Base-by-base conservation (phyloP, 176 grass and related monocot species). In the Oryza australiensis region DNA sequence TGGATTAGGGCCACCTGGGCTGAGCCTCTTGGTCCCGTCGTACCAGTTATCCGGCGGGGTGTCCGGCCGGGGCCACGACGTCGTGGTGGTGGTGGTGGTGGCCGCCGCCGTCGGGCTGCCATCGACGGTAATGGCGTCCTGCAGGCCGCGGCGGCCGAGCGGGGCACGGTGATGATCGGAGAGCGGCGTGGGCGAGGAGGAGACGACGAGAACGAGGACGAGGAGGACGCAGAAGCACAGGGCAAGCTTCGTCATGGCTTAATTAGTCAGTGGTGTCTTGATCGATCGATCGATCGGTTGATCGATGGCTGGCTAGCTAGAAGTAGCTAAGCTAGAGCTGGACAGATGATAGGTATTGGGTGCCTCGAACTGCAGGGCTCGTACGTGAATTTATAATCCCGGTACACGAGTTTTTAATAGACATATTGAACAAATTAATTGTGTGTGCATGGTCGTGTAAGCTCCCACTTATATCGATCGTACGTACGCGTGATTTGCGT, bases 21-120 rank as follows among this genome's bases (percentile, higher is more conserved):
- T 89, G 40, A 93, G 68, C 62, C 91, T 87, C 69, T 89, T 93
- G 0, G 87, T 85, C 64, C 71, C 72, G 34, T 85, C 82, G 30
- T 12, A 62, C 5, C 30, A 13, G 30, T 49, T 53, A 22, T 87
- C 81, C 37, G 85, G 69, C 16, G 87, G 9, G 22, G 89, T 73
- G 23, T 51, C 48, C 16, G 48, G 16, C 16, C 33, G 20, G 49
- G 78, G 28, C 45, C 49, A 83, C 27, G 78, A 73, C 3, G 70
- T 20, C 3, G 82, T 70, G 13, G 72, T 55, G 51, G 48, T 51
- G 4, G 48, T 7, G 16, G 73, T 76, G 64, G 53, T 40, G n/a
- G n/a, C n/a, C n/a, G 34, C 5, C 33, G 43, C 18, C 15, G 67
- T 63, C 26, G 32, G 64, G 24, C 32, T 43, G 23, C 12, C 33